Percentiles rank a stretch among this genome's conserved stretches.
Conservation (phyloP, 2,329 filamentous ascomycete genomes). For the Exophiala spinifera region DNA sequence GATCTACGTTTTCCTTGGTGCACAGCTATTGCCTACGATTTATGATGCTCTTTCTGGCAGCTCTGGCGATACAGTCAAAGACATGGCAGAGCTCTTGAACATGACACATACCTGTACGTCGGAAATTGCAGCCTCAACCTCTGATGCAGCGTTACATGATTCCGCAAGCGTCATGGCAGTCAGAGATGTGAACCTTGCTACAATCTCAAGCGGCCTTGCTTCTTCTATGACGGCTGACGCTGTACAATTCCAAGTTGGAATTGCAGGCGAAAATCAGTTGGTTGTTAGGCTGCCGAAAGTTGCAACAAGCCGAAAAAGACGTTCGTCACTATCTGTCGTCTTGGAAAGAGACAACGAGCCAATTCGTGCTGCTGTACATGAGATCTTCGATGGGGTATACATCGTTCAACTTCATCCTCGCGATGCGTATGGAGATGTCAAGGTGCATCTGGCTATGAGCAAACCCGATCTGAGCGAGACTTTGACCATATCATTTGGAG, state of each 20-base stretch:
- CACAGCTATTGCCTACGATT: constrained; percentile 10
- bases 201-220: background rate
- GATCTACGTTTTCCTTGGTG: constrained; percentile 11
- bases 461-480: constrained; percentile 37
- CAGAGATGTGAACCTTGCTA: constrained; percentile 3
- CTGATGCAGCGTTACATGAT: background rate
- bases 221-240: constrained; percentile 8
- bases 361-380: constrained; percentile 47
- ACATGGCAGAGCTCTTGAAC: background rate
- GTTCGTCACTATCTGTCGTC: constrained; percentile 46
- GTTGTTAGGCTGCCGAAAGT: constrained; percentile 18
- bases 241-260: constrained; percentile 17
- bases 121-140: background rate
- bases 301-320: constrained; percentile 37
- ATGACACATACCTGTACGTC: background rate
- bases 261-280: constrained; percentile 11
- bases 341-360: constrained; percentile 44
- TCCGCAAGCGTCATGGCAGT: background rate
- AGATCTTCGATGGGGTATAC: constrained; percentile 54
- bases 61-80: background rate
- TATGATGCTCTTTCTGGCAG: background rate
- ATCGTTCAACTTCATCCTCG: constrained; percentile 49
- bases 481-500: constrained; percentile 41
- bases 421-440: constrained; percentile 49
- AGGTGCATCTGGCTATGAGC: constrained; percentile 46